A percentile compares a stretch with the other conserved stretches of the same genome.
phyloP scores from a whole-genome alignment of 257 asterid species.

The Ophiorrhiza pumila region DNA sequence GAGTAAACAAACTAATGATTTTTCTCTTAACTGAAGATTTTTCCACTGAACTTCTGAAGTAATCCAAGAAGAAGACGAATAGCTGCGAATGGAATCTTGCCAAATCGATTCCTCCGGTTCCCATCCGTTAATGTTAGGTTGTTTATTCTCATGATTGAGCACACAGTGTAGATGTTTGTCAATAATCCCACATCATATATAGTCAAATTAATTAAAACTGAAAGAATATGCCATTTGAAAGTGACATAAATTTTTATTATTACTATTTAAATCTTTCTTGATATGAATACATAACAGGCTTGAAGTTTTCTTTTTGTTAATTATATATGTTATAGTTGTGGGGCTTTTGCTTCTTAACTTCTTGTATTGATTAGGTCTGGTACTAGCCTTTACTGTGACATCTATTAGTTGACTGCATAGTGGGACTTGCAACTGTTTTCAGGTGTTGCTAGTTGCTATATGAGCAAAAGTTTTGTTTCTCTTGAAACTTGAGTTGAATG shows the following conservation, averaged over 20 bases:
- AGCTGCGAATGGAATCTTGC: slow-evolving; percentile 25
- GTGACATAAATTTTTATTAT: slow-evolving; percentile 27
- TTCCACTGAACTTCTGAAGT: not conserved
- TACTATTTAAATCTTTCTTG: not conserved
- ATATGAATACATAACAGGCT: slow-evolving; percentile 2
- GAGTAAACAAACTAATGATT: not conserved
- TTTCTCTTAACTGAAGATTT: not conserved
- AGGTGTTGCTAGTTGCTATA: not conserved
- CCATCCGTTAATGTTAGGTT: slow-evolving; percentile 17
- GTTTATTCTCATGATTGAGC: slow-evolving; percentile 3
- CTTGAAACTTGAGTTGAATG: slow-evolving; percentile 4
- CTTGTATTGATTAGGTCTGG: slow-evolving; percentile 18
- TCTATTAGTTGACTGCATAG: slow-evolving; percentile 7
- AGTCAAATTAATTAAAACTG: slow-evolving; percentile 15
- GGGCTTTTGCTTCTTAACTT: slow-evolving; percentile 21
- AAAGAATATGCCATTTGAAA: slow-evolving; percentile 24
- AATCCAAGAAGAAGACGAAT: slow-evolving; percentile 20
- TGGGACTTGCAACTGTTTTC: not conserved
- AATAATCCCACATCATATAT: slow-evolving; percentile 14
- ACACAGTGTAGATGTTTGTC: slow-evolving; percentile 16
- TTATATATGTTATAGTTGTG: slow-evolving; percentile 17
- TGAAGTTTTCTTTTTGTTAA: slow-evolving; percentile 14
- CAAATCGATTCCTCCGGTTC: slow-evolving; percentile 12
- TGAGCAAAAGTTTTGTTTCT: slow-evolving; percentile 2
- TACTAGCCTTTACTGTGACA: not conserved